These are phyloP conservation scores for Candida piceae DNA, from an alignment of 805 yeast genomes.

Conservation along the genomic window DNA sequence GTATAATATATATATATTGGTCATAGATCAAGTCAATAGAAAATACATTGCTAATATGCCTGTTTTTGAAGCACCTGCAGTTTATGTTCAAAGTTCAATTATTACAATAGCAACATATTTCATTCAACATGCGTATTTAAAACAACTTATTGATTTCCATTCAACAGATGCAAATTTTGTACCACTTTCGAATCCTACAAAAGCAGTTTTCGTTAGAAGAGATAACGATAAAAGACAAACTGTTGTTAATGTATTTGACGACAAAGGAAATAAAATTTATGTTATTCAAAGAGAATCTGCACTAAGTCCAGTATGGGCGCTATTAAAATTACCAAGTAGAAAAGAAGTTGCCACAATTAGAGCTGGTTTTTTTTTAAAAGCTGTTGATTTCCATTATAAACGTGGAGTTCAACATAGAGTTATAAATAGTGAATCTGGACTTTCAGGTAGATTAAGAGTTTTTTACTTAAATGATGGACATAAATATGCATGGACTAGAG, in stretches of 20 bases:
- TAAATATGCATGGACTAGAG: slow-evolving; percentile 51
- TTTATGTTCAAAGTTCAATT: slow-evolving; percentile 36
- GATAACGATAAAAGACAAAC: slow-evolving; percentile 42
- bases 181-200: slow-evolving; percentile 36
- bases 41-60: slow-evolving; percentile 26
- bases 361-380: slow-evolving; percentile 41
- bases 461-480: slow-evolving; percentile 50
- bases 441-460: slow-evolving; percentile 37
- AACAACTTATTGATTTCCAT: slow-evolving; percentile 34
- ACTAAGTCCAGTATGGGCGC: slow-evolving; percentile 47
- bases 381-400: slow-evolving; percentile 46
- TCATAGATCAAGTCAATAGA: neutral
- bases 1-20: neutral
- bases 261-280: slow-evolving; percentile 37
- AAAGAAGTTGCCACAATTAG: slow-evolving; percentile 46
- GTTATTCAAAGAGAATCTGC: slow-evolving; percentile 48
- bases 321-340: slow-evolving; percentile 40
- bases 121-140: slow-evolving; percentile 37
- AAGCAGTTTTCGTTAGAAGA: slow-evolving; percentile 43
- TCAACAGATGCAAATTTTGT: slow-evolving; percentile 35
- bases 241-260: slow-evolving; percentile 45
- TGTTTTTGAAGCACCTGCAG: slow-evolving; percentile 44
- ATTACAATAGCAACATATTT: slow-evolving; percentile 38
- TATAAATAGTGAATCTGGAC: slow-evolving; percentile 33
- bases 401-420: slow-evolving; percentile 41